Percentiles rank a stretch among this genome's conserved stretches.
Conservation (phyloP, 75 land plant genomes). For the Larix kaempferi region DNA sequence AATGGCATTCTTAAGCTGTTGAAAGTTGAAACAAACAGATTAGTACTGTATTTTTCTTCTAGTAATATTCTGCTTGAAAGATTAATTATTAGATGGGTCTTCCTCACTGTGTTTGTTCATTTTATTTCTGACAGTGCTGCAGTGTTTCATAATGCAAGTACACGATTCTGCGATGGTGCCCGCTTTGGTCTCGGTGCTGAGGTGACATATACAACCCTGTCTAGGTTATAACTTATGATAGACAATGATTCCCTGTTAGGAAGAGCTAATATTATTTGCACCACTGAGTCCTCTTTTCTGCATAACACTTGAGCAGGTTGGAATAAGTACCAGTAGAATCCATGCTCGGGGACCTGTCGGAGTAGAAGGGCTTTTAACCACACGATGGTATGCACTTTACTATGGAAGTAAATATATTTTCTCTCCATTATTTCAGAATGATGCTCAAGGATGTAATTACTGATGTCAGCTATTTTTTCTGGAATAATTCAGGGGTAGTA, state of each 20-base stretch:
- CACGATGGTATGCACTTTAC: conserved; percentile 63
- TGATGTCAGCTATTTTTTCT: neutral
- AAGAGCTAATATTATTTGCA: neutral
- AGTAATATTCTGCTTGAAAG: too few relatives aligned
- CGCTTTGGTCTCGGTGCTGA: conserved; percentile 99
- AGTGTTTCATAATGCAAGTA: conserved; percentile 95
- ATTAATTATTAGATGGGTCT: too few relatives aligned
- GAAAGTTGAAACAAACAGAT: too few relatives aligned
- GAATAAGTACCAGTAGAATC: conserved; percentile 94
- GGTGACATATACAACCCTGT: conserved; percentile 32
- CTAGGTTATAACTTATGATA: neutral
- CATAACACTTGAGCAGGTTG: conserved; percentile 59
- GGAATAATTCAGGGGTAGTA: neutral
- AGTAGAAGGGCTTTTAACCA: conserved; percentile 93
- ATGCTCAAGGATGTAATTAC: neutral
- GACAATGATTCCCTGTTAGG: conserved; percentile 1
- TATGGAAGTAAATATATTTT: neutral
- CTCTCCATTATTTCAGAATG: neutral
- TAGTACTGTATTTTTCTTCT: too few relatives aligned
- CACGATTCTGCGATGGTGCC: conserved; percentile 96
- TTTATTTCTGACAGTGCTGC: conserved; percentile 69
- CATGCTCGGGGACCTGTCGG: conserved; percentile 99
- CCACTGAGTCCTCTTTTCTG: neutral
- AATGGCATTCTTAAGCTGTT: too few relatives aligned
- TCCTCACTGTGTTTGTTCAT: neutral